Evolutionary conservation across 2,329 filamentous ascomycete genomes (phyloP), one percentile per base, ranked within the genome.

Genomic region (Escovopsis sp.): DNA sequence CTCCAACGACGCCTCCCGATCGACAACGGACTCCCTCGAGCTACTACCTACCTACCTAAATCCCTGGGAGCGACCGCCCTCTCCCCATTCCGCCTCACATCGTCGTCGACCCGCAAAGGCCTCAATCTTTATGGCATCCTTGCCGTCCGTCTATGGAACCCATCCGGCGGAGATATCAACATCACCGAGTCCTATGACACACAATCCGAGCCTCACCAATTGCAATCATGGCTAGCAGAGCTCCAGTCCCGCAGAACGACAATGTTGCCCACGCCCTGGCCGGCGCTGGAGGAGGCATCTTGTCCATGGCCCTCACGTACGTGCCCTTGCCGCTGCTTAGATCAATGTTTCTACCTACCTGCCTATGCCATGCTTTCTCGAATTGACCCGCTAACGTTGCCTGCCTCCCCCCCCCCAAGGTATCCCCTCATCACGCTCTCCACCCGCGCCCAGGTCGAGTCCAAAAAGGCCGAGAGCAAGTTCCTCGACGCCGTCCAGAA

Each of bases 341-440:
- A 12, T 43, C 35, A 12, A 19, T 26, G 11, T 15, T 15, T 33
- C 40, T 38, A 40, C 44, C 37, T 38, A 54, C 26, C n/a, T 10
- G 39, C 32, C 8, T 12, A 39, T 11, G 28, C 15, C 33, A 23
- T 40, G 8, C 11, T 2, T 32, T 11, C 28, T 11, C 28, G 11
- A 9, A 9, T 6, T 11, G 11, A 32, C 28, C 28, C 28, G 8
- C 7, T 32, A 4, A 32, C 28, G 28, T 32, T 9, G 8, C 15
- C 15, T 2, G 15, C 15, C 15, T 32, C 28, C 7, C 6, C 19
- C 36, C 19, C 19, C 23, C 23, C 23, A 23, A 91, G 85, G 51
- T 96, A 96, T 63, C 91, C 91, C 36, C 79, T 98, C 54, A 94
- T 98, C 59, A 96, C 91, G 32, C 81, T 98, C 49, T 98, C 91